phyloP scores from a whole-genome alignment of 306 rosid species.

The Prunus fruticosa region DNA sequence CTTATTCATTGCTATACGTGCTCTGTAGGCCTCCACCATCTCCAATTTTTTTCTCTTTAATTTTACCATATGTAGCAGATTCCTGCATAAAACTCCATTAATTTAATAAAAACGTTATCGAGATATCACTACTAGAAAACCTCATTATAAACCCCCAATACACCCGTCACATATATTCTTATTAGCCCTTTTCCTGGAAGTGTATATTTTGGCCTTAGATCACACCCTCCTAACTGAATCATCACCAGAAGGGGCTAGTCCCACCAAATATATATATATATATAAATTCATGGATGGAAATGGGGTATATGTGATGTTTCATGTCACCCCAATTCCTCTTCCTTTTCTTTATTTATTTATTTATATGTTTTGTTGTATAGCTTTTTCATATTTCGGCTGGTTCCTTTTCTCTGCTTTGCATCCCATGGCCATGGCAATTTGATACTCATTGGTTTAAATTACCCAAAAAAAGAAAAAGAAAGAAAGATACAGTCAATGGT shows the following conservation, averaged over 20 bases:
- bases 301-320: slow-evolving; percentile 8
- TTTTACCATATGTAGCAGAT: not conserved
- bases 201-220: not conserved
- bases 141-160: no score
- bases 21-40: slow-evolving; percentile 8
- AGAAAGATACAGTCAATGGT: no score
- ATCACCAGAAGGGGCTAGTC: slow-evolving; percentile 1
- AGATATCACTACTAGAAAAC: no score
- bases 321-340: slow-evolving; percentile 4
- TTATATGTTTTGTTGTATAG: not conserved
- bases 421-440: slow-evolving; percentile 1
- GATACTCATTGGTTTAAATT: slow-evolving; percentile 16
- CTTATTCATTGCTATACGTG: not conserved
- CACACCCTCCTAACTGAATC: slow-evolving; percentile 9
- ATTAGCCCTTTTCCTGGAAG: no score
- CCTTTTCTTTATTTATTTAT: not conserved
- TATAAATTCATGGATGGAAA: slow-evolving; percentile 2
- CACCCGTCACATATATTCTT: no score
- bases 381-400: slow-evolving; percentile 2
- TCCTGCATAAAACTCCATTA: not conserved
- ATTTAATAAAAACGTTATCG: not conserved
- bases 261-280: slow-evolving; percentile 7
- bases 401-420: slow-evolving; percentile 18
- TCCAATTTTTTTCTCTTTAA: not conserved
- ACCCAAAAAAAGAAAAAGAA: no score